These are phyloP conservation scores for Trametes cubensis DNA, from an alignment of 768 basidiomycete species.

Conservation along the genomic window DNA sequence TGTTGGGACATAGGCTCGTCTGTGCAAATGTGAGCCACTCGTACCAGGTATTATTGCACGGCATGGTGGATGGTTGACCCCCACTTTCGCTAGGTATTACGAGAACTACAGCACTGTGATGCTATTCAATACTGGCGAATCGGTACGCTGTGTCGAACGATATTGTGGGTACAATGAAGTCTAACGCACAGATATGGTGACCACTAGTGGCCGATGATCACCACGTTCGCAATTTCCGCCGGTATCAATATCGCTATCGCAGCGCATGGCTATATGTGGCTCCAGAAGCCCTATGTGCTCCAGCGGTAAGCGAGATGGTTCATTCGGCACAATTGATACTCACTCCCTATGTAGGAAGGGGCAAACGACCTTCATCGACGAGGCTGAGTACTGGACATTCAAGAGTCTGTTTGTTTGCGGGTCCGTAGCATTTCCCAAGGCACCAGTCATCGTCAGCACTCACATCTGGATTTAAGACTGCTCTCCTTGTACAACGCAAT, in stretches of 20 bases:
- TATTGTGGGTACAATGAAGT: background rate
- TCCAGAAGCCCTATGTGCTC: conserved; percentile 8
- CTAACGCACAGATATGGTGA: background rate
- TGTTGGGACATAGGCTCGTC: background rate
- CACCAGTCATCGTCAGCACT: no score
- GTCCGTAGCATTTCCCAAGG: background rate
- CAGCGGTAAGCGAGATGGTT: background rate
- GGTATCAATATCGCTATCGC: conserved; percentile 7
- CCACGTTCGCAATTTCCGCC: background rate
- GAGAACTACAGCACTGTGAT: background rate
- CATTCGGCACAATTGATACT: background rate
- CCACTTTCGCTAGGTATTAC: background rate
- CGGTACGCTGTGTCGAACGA: background rate
- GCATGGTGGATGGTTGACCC: background rate
- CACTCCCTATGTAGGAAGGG: background rate
- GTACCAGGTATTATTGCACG: background rate
- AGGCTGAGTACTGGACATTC: conserved; percentile 16
- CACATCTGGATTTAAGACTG: background rate
- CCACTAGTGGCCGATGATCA: conserved; percentile 14
- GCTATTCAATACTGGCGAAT: background rate
- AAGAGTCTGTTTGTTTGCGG: conserved; percentile 16
- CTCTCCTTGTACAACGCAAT: conserved; percentile 11
- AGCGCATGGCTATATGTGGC: conserved; percentile 4
- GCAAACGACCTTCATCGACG: background rate
- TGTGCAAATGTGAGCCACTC: background rate